Percentiles rank a stretch among this genome's conserved stretches.
phyloP scores from a whole-genome alignment of 331 rosid genomes.

The Stylosanthes scabra region DNA sequence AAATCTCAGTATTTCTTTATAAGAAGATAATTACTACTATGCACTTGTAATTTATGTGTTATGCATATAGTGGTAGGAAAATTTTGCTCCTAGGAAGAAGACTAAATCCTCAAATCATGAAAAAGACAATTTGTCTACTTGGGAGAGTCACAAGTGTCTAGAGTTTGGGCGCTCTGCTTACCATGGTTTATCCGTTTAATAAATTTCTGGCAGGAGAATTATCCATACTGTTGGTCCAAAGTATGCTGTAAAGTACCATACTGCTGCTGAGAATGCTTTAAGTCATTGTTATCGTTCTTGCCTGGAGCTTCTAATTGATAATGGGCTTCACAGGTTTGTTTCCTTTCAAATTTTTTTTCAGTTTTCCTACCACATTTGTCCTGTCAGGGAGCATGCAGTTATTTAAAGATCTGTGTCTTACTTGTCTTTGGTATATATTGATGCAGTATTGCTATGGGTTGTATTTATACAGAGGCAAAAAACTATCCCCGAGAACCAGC shows the following conservation, averaged over 20 bases:
- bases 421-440: constrained; percentile 27
- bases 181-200: constrained; percentile 27
- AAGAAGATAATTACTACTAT: constrained; percentile 19
- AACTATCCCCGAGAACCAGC: constrained; percentile 98
- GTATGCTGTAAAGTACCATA: constrained; percentile 92
- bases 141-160: too few species aligned
- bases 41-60: neutral
- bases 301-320: constrained; percentile 87
- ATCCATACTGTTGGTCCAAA: constrained; percentile 96
- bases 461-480: constrained; percentile 89
- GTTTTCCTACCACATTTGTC: constrained; percentile 20
- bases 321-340: constrained; percentile 73
- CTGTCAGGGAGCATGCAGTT: constrained; percentile 16
- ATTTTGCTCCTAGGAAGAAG: neutral
- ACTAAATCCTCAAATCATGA: neutral
- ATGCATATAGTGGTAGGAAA: neutral
- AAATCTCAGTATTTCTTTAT: constrained; percentile 24
- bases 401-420: constrained; percentile 29
- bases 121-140: neutral
- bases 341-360: constrained; percentile 7
- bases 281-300: constrained; percentile 95
- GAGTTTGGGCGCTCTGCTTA: neutral
- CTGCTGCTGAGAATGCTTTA: constrained; percentile 94
- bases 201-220: constrained; percentile 61
- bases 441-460: constrained; percentile 91